These are phyloP conservation scores for Neonectria magnoliae DNA, from an alignment of 2,329 filamentous ascomycete genomes.

Conservation along the genomic window DNA sequence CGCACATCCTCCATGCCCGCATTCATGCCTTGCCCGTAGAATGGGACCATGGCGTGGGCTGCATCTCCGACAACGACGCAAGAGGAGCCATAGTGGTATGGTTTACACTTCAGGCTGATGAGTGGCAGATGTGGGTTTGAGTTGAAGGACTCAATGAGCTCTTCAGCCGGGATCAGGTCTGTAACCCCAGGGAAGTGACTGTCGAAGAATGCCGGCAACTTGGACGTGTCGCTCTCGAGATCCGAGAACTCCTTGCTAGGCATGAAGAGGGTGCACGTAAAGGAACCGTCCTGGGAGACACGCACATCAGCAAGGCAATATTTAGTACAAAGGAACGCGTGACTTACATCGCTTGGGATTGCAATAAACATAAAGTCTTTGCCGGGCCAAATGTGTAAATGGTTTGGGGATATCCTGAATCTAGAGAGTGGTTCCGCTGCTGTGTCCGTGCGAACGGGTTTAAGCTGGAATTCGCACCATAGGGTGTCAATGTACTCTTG, in stretches of 20 bases:
- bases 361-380: slow-evolving; percentile 98
- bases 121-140: slow-evolving; percentile 90
- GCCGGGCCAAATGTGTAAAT: slow-evolving; percentile 97
- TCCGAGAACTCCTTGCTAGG: slow-evolving; percentile 74
- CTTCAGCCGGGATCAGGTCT: slow-evolving; percentile 71
- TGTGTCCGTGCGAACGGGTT: slow-evolving; percentile 54
- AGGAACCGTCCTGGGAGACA: slow-evolving; percentile 77
- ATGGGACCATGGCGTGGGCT: slow-evolving; percentile 97
- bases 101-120: slow-evolving; percentile 91
- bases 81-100: slow-evolving; percentile 81
- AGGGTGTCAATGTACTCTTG: slow-evolving; percentile 96
- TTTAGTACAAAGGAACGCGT: neutral
- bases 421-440: slow-evolving; percentile 49
- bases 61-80: slow-evolving; percentile 92
- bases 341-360: slow-evolving; percentile 74
- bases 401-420: slow-evolving; percentile 88
- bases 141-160: slow-evolving; percentile 79
- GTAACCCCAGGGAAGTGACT: slow-evolving; percentile 88
- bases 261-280: slow-evolving; percentile 94
- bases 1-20: slow-evolving; percentile 94
- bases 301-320: slow-evolving; percentile 30
- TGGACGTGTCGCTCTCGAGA: slow-evolving; percentile 71
- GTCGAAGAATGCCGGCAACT: slow-evolving; percentile 79
- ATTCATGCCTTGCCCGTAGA: slow-evolving; percentile 99
- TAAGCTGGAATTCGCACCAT: slow-evolving; percentile 95